Conservation (phyloP, 768 basidiomycete genomes). For the Lactarius sp. region DNA sequence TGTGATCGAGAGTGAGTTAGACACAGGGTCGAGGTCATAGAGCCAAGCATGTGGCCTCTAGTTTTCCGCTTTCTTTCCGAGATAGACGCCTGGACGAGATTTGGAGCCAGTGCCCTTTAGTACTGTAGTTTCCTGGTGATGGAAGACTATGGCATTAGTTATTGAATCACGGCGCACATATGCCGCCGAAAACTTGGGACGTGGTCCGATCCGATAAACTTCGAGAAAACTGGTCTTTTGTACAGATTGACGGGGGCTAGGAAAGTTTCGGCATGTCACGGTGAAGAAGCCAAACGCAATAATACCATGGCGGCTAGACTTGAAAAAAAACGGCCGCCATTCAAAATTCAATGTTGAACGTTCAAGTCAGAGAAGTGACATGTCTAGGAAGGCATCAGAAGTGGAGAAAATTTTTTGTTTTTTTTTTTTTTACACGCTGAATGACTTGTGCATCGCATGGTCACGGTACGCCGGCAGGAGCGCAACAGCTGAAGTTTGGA, state of each 20-base stretch:
- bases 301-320: not conserved
- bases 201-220: not conserved
- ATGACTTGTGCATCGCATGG: too few species aligned
- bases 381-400: not conserved
- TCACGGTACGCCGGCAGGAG: not conserved
- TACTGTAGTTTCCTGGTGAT: not conserved
- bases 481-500: not conserved
- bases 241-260: not conserved
- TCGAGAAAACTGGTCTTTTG: conserved; percentile 1
- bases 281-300: not conserved
- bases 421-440: not conserved
- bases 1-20: not conserved
- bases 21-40: not conserved
- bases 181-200: not conserved
- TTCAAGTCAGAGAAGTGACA: not conserved
- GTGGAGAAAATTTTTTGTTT: not conserved
- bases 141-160: not conserved
- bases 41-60: not conserved
- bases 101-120: not conserved
- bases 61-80: conserved; percentile 14
- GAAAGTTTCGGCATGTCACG: not conserved
- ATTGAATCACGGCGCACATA: not conserved
- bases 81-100: conserved; percentile 6
- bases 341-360: not conserved
- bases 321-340: conserved; percentile 4